Percentiles rank a stretch among this genome's conserved stretches.
These are phyloP conservation scores for Nitzschia sp. DNA, from an alignment of 108 stramenopile species.

Conservation along the genomic window DNA sequence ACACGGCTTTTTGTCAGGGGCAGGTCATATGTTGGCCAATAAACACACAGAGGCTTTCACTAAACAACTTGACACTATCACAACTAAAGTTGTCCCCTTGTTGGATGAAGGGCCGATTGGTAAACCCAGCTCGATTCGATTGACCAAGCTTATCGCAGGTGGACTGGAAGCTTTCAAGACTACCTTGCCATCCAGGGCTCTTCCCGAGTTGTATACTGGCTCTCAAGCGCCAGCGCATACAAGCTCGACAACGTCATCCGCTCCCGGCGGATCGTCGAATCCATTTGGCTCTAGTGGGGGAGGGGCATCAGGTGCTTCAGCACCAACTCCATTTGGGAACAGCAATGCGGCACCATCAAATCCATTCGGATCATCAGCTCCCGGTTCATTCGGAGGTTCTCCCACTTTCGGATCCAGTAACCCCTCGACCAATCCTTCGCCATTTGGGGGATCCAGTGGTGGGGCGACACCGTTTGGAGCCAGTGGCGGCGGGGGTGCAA, in stretches of 20 bases:
- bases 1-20: constrained; percentile 76
- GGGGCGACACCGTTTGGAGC: constrained; percentile 19
- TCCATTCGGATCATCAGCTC: background rate
- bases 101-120: constrained; percentile 77
- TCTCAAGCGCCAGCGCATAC: constrained; percentile 11
- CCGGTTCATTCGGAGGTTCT: constrained; percentile 25
- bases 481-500: background rate
- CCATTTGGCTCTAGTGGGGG: background rate
- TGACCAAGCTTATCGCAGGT: constrained; percentile 61
- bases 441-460: constrained; percentile 44
- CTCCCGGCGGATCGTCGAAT: constrained; percentile 8
- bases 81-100: constrained; percentile 49
- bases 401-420: constrained; percentile 12
- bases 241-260: background rate
- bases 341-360: constrained; percentile 3
- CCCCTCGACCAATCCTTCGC: constrained; percentile 12
- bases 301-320: background rate
- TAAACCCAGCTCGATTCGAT: constrained; percentile 70
- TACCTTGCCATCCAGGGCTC: constrained; percentile 58
- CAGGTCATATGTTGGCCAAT: constrained; percentile 85
- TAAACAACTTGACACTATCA: constrained; percentile 44
- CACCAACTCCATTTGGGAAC: constrained; percentile 9
- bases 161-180: constrained; percentile 58
- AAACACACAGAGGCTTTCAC: constrained; percentile 53
- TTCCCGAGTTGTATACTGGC: constrained; percentile 62